Evolutionary conservation across 2,329 filamentous ascomycete genomes (phyloP).

Genomic region (Penicillium sp.): DNA sequence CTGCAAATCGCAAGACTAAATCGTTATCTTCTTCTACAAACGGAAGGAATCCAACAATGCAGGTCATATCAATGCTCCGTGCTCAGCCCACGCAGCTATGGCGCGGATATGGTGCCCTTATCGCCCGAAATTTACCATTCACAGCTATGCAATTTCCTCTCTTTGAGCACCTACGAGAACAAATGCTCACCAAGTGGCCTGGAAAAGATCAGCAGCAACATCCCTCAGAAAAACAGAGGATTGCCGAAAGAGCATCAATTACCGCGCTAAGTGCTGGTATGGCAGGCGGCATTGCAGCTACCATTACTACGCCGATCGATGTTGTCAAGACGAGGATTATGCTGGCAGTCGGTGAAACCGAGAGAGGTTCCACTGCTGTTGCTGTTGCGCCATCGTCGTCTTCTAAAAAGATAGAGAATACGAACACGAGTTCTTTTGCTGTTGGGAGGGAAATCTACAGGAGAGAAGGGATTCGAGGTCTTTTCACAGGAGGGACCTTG

Average conservation of each 20-base stretch:
- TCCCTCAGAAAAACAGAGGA: constrained; percentile 29
- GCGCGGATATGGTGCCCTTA: constrained; percentile 76
- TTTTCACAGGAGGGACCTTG: constrained; percentile 70
- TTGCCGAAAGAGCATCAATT: constrained; percentile 65
- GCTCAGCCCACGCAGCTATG: constrained; percentile 53
- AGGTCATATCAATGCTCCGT: constrained; percentile 56
- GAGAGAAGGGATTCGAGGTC: constrained; percentile 65
- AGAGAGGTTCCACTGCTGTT: not conserved
- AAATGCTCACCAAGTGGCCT: constrained; percentile 45
- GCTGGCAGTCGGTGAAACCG: constrained; percentile 43
- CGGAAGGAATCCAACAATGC: constrained; percentile 46
- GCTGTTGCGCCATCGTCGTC: not conserved
- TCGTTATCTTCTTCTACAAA: constrained; percentile 10
- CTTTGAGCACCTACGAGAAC: constrained; percentile 66
- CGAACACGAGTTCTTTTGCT: constrained; percentile 32
- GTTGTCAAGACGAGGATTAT: constrained; percentile 89
- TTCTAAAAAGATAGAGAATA: constrained; percentile 13
- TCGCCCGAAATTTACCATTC: constrained; percentile 79
- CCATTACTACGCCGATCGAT: constrained; percentile 83
- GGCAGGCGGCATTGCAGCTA: constrained; percentile 70
- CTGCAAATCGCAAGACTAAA: not conserved
- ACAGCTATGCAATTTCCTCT: constrained; percentile 86
- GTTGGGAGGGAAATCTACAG: constrained; percentile 63
- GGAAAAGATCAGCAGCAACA: constrained; percentile 17
- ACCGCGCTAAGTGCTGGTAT: constrained; percentile 70